Evolutionary conservation across 1,284 basidiomycete species (phyloP).

Genomic region (Pseudozyma pruni): DNA sequence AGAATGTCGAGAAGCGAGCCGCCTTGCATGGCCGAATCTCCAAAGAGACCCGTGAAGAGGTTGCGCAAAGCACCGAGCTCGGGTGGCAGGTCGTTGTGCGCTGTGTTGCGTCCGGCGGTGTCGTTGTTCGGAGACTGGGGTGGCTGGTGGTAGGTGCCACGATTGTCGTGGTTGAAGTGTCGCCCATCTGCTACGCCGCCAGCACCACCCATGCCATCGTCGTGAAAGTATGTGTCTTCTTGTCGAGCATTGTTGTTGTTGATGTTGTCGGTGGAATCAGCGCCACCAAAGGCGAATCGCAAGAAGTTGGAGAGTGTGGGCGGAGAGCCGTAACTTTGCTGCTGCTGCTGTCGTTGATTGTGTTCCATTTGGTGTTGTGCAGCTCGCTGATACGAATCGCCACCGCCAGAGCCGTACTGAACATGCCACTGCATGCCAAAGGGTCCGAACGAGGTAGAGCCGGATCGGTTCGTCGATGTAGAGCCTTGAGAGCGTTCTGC

Average conservation of each 20-base stretch:
- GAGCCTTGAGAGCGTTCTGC: not conserved
- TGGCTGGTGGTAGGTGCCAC: conserved; percentile 28
- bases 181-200: conserved; percentile 58
- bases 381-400: conserved; percentile 17
- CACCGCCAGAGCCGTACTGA: conserved; percentile 35
- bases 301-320: conserved; percentile 46
- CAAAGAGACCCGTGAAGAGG: conserved; percentile 55
- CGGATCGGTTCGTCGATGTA: conserved; percentile 11
- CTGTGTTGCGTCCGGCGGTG: not conserved
- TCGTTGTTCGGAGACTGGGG: conserved; percentile 14
- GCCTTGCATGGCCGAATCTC: conserved; percentile 35
- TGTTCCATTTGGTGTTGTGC: conserved; percentile 24
- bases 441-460: conserved; percentile 34
- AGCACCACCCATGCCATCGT: conserved; percentile 63
- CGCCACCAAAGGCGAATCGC: conserved; percentile 41
- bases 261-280: conserved; percentile 15
- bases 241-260: conserved; percentile 1
- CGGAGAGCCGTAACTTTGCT: not conserved
- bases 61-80: conserved; percentile 51
- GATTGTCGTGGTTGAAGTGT: conserved; percentile 58
- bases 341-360: conserved; percentile 9
- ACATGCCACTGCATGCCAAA: conserved; percentile 45
- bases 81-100: conserved; percentile 33
- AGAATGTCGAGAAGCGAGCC: conserved; percentile 48
- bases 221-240: conserved; percentile 42